A percentile compares a stretch with the other conserved stretches of the same genome.
phyloP scores from a whole-genome alignment of 306 rosid genomes.

The Cicer cuneatum region DNA sequence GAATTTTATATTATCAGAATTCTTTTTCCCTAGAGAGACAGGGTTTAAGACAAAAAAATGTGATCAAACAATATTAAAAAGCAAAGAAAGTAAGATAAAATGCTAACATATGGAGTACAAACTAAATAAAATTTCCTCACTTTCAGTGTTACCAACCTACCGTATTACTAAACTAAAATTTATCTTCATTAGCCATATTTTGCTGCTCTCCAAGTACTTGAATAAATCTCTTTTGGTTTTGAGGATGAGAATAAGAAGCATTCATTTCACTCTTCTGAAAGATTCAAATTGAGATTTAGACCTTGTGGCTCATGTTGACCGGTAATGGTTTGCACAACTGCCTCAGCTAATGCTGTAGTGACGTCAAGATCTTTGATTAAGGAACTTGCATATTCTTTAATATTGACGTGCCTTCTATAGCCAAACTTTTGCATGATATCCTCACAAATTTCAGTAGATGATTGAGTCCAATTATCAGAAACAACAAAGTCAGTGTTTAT shows the following conservation, averaged over 20 bases:
- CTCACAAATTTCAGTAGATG: conserved; percentile 22
- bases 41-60: too few species aligned
- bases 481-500: conserved; percentile 48
- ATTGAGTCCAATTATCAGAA: conserved; percentile 39
- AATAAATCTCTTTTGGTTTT: conserved; percentile 22
- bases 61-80: neutral
- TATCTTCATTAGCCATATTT: conserved; percentile 21
- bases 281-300: conserved; percentile 46
- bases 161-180: conserved; percentile 10
- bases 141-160: neutral
- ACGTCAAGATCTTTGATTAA: conserved; percentile 61
- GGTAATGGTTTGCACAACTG: conserved; percentile 63
- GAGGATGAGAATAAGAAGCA: neutral
- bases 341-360: conserved; percentile 63
- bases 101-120: neutral
- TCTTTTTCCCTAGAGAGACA: too few species aligned
- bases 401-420: conserved; percentile 27
- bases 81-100: too few species aligned
- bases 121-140: neutral
- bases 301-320: conserved; percentile 41
- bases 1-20: too few species aligned
- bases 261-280: conserved; percentile 26
- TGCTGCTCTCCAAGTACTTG: neutral
- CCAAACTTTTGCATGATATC: conserved; percentile 31
- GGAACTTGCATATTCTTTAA: conserved; percentile 58